Evolutionary conservation across 2,329 filamentous ascomycete species (phyloP), one percentile per base, ranked within the genome.

Genomic region (Alternaria conjuncta): DNA sequence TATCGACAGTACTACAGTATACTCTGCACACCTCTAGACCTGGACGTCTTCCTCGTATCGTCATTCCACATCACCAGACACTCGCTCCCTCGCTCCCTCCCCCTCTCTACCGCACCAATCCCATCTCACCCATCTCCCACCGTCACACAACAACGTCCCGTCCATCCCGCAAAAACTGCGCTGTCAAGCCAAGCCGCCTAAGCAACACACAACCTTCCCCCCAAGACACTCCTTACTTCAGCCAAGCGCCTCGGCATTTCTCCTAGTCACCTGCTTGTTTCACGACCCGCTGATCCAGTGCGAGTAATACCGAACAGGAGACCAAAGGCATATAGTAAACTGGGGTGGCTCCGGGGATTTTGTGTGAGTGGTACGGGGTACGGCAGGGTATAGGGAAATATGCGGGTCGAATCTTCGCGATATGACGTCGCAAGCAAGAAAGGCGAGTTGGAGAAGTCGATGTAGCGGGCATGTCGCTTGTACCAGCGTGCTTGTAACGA

Each of bases 161-260:
- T 20, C 18, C n/a, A 43, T 26, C 45, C 20, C 12, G 23, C 46
- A 25, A 15, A 13, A 12, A 2, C 2, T 28, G 26, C 26, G 26
- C 26, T 28, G 26, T 18, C 1, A 15, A 43, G 57, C 51, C 57
- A 62, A 65, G 58, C 41, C 60, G 50, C 55, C 55, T 41, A 63
- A 63, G 60, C 55, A 41, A 63, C 18, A 61, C 63, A 55, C 56
- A 60, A 53, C 53, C 36, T 57, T 28, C 28, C 21, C 12, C 43
- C 30, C 44, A 32, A 41, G 43, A 58, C 43, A 57, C 23, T 43
- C 26, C 25, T 13, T 30, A 18, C 57, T 45, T 43, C 60, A 58
- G 64, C 64, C 64, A 66, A 66, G 55, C n/a, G n/a, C 8, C 60
- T 36, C 20, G 47, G 57, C 47, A 36, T 26, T 18, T 20, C 45